Conservation (phyloP, 2,329 filamentous ascomycete species). For the Zelopaecilomyces penicillatus region DNA sequence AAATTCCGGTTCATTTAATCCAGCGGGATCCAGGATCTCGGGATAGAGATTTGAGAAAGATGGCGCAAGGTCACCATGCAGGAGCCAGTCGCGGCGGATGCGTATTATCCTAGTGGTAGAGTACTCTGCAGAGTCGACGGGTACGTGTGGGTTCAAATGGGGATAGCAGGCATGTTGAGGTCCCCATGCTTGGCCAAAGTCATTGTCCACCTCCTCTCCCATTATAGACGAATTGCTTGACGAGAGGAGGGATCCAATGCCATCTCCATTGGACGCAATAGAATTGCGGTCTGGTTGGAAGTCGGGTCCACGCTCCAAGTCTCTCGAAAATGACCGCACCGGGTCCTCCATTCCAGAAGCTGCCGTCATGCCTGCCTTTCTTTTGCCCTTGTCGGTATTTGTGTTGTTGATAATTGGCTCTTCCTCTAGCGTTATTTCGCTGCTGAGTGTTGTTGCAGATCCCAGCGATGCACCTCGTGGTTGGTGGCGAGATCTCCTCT, state of each 20-base stretch:
- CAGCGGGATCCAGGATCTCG: constrained; percentile 80
- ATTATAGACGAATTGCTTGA: constrained; percentile 53
- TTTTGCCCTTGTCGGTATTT: constrained; percentile 39
- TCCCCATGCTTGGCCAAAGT: constrained; percentile 76
- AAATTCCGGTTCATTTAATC: constrained; percentile 80
- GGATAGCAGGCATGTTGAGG: constrained; percentile 91
- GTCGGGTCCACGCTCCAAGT: constrained; percentile 48
- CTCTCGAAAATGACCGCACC: constrained; percentile 34
- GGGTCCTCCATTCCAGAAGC: constrained; percentile 27
- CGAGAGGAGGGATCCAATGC: constrained; percentile 46
- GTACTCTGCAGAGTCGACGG: constrained; percentile 65
- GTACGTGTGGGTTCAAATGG: constrained; percentile 86
- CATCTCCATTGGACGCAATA: constrained; percentile 40
- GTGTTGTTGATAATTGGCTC: too few relatives aligned
- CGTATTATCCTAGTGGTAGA: constrained; percentile 80
- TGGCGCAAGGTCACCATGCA: constrained; percentile 80
- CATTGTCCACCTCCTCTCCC: constrained; percentile 56
- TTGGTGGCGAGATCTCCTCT: constrained; percentile 25
- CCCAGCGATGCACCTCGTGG: too few relatives aligned
- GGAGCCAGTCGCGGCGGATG: constrained; percentile 83
- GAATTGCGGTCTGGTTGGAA: constrained; percentile 36
- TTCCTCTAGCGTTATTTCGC: too few relatives aligned
- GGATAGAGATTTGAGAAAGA: constrained; percentile 94
- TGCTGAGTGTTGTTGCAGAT: too few relatives aligned
- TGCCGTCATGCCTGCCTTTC: constrained; percentile 34